Conservation (phyloP, 2,329 filamentous ascomycete species). For the Fusarium poae region DNA sequence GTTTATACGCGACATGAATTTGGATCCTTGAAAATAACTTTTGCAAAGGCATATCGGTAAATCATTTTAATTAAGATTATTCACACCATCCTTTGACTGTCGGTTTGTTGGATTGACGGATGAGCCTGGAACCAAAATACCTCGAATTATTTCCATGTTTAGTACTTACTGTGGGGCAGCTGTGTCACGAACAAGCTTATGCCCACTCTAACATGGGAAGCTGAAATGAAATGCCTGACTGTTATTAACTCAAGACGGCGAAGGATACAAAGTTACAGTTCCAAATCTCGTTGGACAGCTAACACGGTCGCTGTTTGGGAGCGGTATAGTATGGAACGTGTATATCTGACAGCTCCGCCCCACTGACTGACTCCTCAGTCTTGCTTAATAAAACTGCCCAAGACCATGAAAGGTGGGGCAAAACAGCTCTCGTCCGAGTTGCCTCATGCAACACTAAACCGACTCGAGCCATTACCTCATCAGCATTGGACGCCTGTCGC, state of each 20-base stretch:
- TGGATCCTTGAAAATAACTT: not conserved
- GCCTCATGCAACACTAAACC: conserved; percentile 39
- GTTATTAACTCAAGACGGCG: not conserved
- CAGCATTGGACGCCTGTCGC: conserved; percentile 38
- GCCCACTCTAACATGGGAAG: not conserved
- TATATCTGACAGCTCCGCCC: not conserved
- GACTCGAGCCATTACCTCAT: conserved; percentile 49
- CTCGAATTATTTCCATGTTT: too few species aligned
- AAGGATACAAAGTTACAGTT: not conserved
- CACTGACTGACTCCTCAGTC: conserved; percentile 4
- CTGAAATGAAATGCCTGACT: not conserved
- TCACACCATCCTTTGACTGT: conserved; percentile 1
- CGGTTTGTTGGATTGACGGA: not conserved
- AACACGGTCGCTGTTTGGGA: too few species aligned
- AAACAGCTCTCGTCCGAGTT: conserved; percentile 31
- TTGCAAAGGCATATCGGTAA: not conserved
- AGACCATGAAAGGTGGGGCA: conserved; percentile 23
- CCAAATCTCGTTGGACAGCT: not conserved
- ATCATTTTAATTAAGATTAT: too few species aligned
- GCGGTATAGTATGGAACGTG: not conserved
- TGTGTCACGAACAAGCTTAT: conserved; percentile 12
- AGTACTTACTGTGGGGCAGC: conserved; percentile 16
- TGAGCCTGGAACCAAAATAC: conserved; percentile 15
- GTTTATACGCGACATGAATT: not conserved
- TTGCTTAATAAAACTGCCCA: conserved; percentile 40